Evolutionary conservation across 2,329 filamentous ascomycete species (phyloP).

Genomic region (Xylariaceae sp.): DNA sequence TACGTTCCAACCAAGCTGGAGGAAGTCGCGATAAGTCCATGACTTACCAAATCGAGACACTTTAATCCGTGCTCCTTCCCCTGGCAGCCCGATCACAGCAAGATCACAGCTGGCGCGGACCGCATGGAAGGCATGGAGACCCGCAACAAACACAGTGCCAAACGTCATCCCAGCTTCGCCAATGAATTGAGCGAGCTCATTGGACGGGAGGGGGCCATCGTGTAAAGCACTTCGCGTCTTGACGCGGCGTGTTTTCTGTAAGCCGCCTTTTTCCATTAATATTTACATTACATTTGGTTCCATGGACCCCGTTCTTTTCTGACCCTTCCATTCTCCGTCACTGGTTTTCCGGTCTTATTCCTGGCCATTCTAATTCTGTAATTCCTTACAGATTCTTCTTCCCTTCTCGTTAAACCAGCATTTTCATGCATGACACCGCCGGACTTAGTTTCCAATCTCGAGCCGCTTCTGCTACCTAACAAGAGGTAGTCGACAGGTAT

Average conservation of each 20-base stretch:
- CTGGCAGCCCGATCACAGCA: neutral
- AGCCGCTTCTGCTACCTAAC: neutral
- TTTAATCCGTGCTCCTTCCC: neutral
- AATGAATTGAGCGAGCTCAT: constrained; percentile 1
- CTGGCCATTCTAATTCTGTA: constrained; percentile 6
- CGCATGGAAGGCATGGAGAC: neutral
- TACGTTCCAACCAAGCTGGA: too few species aligned
- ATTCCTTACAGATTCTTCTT: neutral
- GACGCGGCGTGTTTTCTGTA: constrained; percentile 15
- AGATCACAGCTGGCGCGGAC: neutral
- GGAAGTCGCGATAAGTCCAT: too few species aligned
- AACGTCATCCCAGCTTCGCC: constrained; percentile 13
- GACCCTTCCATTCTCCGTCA: constrained; percentile 16
- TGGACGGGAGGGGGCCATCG: constrained; percentile 9
- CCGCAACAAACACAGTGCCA: constrained; percentile 8
- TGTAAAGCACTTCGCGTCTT: constrained; percentile 24
- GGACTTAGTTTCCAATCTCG: neutral
- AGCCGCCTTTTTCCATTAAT: constrained; percentile 9
- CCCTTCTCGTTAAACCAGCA: neutral
- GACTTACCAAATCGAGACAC: too few species aligned
- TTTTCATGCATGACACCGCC: neutral
- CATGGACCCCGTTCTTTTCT: neutral
- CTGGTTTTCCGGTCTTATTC: constrained; percentile 16
- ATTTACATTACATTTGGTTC: constrained; percentile 4
- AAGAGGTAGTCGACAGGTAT: neutral